phyloP scores from a whole-genome alignment of 768 basidiomycete genomes.

The Boletus insuetus region DNA sequence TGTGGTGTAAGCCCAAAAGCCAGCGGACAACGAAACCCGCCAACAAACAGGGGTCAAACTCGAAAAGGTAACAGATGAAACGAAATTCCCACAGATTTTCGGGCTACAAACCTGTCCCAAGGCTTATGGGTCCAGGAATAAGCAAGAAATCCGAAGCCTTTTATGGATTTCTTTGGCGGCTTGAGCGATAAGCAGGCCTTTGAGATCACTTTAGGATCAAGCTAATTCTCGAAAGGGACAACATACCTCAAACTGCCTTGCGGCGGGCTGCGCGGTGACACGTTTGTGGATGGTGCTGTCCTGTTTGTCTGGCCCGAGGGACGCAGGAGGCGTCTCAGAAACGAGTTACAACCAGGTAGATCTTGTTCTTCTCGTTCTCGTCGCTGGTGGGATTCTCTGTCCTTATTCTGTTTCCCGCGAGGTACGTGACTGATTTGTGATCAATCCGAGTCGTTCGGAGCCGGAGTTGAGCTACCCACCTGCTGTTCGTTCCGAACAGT shows the following conservation, averaged over 20 bases:
- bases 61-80: no score
- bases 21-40: no score
- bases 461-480: neutral
- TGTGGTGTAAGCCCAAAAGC: no score
- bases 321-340: neutral
- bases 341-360: neutral
- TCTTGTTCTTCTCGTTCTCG: neutral
- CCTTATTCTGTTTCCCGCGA: neutral
- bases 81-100: no score
- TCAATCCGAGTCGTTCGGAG: neutral
- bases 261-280: no score
- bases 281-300: no score
- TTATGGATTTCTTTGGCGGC: no score
- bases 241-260: neutral
- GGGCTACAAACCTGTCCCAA: no score
- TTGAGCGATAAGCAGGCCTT: constrained; percentile 2
- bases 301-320: neutral
- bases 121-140: no score
- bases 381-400: no score
- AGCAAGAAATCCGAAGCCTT: no score
- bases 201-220: neutral
- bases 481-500: neutral
- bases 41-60: no score
- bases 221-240: neutral
- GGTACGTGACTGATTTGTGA: neutral